A percentile compares a stretch with the other conserved stretches of the same genome.
phyloP scores from a whole-genome alignment of 768 basidiomycete genomes.

The Tulasnella sp. region DNA sequence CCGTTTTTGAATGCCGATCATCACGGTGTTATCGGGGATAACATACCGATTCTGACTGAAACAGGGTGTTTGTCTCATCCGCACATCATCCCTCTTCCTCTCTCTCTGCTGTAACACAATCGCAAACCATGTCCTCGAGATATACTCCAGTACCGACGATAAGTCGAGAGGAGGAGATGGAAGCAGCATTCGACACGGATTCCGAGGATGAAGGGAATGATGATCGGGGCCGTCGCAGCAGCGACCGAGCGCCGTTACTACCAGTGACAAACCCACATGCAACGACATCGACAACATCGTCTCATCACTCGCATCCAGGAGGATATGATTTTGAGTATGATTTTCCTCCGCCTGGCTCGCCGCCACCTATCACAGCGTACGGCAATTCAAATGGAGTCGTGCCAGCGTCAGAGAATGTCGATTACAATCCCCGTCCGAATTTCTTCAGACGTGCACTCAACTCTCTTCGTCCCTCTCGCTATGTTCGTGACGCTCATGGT shows the following conservation, averaged over 20 bases:
- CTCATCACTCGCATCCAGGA: slow-evolving; percentile 27
- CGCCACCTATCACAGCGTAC: slow-evolving; percentile 51
- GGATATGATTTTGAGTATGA: slow-evolving; percentile 74
- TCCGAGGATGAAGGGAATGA: slow-evolving; percentile 44
- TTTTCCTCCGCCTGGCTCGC: slow-evolving; percentile 72
- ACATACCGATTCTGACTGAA: no score
- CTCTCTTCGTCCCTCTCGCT: slow-evolving; percentile 52
- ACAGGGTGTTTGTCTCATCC: no score
- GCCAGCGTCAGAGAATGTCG: slow-evolving; percentile 35
- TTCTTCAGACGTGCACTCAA: slow-evolving; percentile 48
- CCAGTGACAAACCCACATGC: slow-evolving; percentile 21
- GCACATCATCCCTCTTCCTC: no score
- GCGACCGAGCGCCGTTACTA: slow-evolving; percentile 29
- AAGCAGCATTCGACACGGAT: slow-evolving; percentile 70
- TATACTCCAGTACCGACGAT: slow-evolving; percentile 16
- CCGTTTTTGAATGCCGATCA: no score
- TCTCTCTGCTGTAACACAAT: no score
- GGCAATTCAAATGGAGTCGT: slow-evolving; percentile 63
- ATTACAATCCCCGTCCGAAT: slow-evolving; percentile 28
- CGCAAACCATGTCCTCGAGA: slow-evolving; percentile 14
- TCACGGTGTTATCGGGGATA: no score
- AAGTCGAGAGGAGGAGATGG: slow-evolving; percentile 37
- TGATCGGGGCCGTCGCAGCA: slow-evolving; percentile 31
- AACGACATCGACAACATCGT: slow-evolving; percentile 6
- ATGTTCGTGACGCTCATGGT: slow-evolving; percentile 36